phyloP scores from a whole-genome alignment of 2,329 filamentous ascomycete genomes.

The Pyrenophora tritici-repentis region DNA sequence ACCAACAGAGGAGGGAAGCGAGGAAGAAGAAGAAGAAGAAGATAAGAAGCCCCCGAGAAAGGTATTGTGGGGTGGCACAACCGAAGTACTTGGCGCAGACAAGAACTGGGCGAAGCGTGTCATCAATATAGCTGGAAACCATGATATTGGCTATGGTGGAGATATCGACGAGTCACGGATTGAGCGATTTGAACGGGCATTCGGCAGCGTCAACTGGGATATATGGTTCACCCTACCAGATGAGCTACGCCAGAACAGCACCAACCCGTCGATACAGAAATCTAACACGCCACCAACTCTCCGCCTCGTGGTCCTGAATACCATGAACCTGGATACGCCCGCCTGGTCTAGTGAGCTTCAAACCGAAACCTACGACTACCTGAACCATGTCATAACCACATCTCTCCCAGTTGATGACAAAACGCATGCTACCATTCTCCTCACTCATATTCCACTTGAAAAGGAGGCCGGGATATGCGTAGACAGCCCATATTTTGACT shows the following conservation, averaged over 20 bases:
- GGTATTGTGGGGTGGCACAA: slow-evolving; percentile 31
- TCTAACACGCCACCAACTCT: slow-evolving; percentile 64
- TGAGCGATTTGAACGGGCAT: slow-evolving; percentile 78
- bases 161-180: slow-evolving; percentile 80
- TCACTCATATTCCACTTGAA: slow-evolving; percentile 91
- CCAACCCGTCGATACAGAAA: neutral
- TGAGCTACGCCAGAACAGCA: slow-evolving; percentile 1
- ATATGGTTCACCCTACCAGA: slow-evolving; percentile 63
- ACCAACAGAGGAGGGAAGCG: neutral
- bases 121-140: slow-evolving; percentile 92
- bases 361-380: slow-evolving; percentile 75
- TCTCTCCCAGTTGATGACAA: slow-evolving; percentile 64
- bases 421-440: slow-evolving; percentile 76
- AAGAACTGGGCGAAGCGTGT: slow-evolving; percentile 73
- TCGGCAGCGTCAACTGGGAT: slow-evolving; percentile 91
- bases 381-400: slow-evolving; percentile 69
- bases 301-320: slow-evolving; percentile 84
- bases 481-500: slow-evolving; percentile 82
- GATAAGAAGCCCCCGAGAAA: slow-evolving; percentile 14
- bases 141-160: slow-evolving; percentile 95
- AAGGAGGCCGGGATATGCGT: slow-evolving; percentile 82
- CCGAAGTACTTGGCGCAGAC: slow-evolving; percentile 52
- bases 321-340: slow-evolving; percentile 90
- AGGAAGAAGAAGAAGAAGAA: slow-evolving; percentile 24
- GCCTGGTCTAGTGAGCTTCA: slow-evolving; percentile 71